Percentiles rank a stretch among this genome's conserved stretches.
phyloP scores from a whole-genome alignment of 768 basidiomycete species.

The Panaeolus cyanescens region DNA sequence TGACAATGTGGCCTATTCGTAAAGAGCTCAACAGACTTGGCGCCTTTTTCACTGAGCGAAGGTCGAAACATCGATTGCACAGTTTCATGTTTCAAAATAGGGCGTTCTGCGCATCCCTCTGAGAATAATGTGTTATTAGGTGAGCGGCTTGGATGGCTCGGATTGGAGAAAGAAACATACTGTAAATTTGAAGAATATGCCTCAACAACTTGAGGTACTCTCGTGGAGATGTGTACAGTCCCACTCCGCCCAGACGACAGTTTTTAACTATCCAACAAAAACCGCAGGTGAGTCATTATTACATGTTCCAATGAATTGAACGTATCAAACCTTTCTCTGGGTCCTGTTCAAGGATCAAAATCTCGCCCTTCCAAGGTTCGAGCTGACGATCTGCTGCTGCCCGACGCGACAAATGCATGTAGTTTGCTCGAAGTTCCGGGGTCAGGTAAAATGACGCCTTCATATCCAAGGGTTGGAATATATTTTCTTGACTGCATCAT shows the following conservation, averaged over 20 bases:
- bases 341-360: conserved; percentile 24
- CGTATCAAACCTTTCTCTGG: conserved; percentile 21
- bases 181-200: conserved; percentile 31
- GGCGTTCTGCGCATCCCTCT: conserved; percentile 13
- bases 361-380: conserved; percentile 16
- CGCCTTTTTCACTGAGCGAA: background rate
- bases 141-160: background rate
- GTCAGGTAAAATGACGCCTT: conserved; percentile 29
- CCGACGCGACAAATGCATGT: conserved; percentile 23
- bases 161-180: conserved; percentile 13
- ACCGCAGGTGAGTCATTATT: background rate
- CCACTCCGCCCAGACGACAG: conserved; percentile 26
- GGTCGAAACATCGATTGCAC: conserved; percentile 22
- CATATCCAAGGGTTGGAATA: conserved; percentile 32
- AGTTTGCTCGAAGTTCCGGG: conserved; percentile 18
- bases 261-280: background rate
- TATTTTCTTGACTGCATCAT: conserved; percentile 26
- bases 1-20: conserved; percentile 12
- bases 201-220: conserved; percentile 34
- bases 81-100: conserved; percentile 19
- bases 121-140: background rate
- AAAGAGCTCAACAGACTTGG: conserved; percentile 5
- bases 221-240: conserved; percentile 25
- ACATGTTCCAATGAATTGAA: background rate
- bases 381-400: conserved; percentile 19